phyloP scores from a whole-genome alignment of 257 asterid species.

The Ophiorrhiza pumila region DNA sequence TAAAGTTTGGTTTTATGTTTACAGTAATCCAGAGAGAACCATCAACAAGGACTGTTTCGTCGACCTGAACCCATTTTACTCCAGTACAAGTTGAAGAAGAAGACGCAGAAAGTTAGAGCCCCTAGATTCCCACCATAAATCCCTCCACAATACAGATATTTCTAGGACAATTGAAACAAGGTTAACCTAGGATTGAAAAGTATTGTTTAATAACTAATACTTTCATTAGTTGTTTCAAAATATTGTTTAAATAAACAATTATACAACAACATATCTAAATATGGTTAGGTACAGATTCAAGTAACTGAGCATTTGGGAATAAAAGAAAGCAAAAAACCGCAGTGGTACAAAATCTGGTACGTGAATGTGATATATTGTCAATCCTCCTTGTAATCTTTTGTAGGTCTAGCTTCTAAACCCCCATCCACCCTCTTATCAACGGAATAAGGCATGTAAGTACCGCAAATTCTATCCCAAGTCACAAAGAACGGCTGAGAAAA shows the following conservation, averaged over 20 bases:
- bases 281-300: slow-evolving; percentile 37
- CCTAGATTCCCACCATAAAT: not conserved
- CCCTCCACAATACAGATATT: not conserved
- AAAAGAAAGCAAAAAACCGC: slow-evolving; percentile 15
- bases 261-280: slow-evolving; percentile 41
- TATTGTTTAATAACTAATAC: slow-evolving; percentile 8
- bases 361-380: slow-evolving; percentile 22
- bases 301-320: slow-evolving; percentile 24
- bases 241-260: slow-evolving; percentile 20
- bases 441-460: slow-evolving; percentile 84
- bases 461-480: slow-evolving; percentile 77
- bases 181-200: not conserved
- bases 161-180: not conserved
- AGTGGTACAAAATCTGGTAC: slow-evolving; percentile 37
- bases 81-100: too few species aligned
- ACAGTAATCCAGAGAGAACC: not conserved
- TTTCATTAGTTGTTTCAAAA: slow-evolving; percentile 26
- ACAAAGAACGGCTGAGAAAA: slow-evolving; percentile 93
- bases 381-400: slow-evolving; percentile 57
- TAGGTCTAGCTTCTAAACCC: slow-evolving; percentile 77
- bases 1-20: not conserved
- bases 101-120: not conserved
- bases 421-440: slow-evolving; percentile 68
- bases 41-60: not conserved
- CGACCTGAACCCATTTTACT: not conserved